Evolutionary conservation across 75 land plant genomes (phyloP).

Genomic region (Cupressus sempervirens): DNA sequence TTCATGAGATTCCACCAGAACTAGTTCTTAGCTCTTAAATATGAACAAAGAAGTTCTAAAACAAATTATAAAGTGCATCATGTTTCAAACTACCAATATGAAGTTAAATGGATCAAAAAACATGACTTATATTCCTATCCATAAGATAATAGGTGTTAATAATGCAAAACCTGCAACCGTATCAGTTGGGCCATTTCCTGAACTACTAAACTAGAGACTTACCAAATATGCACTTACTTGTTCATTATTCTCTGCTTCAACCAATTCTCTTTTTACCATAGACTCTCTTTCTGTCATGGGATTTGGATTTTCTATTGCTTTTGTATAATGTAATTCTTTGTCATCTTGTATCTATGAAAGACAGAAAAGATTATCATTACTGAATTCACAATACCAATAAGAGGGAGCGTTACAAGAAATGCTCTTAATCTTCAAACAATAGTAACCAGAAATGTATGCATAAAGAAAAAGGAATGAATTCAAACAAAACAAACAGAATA

Average conservation of each 20-base stretch:
- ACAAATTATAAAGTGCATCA: not conserved
- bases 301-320: slow-evolving; percentile 22
- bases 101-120: not conserved
- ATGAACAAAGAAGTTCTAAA: not conserved
- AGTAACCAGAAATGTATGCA: slow-evolving; percentile 1
- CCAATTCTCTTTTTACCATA: slow-evolving; percentile 11
- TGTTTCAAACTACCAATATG: not conserved
- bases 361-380: not conserved
- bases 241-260: slow-evolving; percentile 6
- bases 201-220: not conserved
- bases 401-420: not conserved
- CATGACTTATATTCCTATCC: not conserved
- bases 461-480: not conserved
- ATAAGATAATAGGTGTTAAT: not conserved
- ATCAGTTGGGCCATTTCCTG: not conserved
- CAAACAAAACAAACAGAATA: not conserved
- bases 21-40: not conserved
- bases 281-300: slow-evolving; percentile 9
- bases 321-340: slow-evolving; percentile 27
- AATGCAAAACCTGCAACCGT: not conserved
- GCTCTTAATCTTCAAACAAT: not conserved
- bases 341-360: slow-evolving; percentile 60
- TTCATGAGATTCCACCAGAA: not conserved
- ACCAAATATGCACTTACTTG: slow-evolving; percentile 28
- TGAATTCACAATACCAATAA: not conserved